Percentiles rank a stretch among this genome's conserved stretches.
Evolutionary conservation across 2,329 filamentous ascomycete genomes (phyloP).

Genomic region (Nectriaceae sp.): DNA sequence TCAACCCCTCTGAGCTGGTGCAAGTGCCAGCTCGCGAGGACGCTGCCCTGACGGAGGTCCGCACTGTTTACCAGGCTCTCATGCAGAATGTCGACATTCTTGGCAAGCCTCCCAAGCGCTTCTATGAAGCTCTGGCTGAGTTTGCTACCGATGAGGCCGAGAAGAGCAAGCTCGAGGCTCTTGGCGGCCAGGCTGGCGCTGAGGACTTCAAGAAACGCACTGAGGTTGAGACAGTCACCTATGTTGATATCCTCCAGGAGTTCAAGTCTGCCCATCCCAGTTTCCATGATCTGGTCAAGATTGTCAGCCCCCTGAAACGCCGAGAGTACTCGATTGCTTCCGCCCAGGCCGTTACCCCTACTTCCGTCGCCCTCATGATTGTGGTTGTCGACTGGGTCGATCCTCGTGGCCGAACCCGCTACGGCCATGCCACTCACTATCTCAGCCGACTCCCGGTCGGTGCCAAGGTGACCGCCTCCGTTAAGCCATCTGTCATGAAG

Average conservation of each 20-base stretch:
- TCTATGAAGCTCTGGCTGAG: constrained; percentile 90
- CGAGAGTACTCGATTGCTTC: constrained; percentile 99
- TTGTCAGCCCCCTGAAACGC: constrained; percentile 90
- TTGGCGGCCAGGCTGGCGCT: constrained; percentile 78
- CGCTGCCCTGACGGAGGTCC: constrained; percentile 71
- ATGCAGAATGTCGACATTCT: constrained; percentile 95
- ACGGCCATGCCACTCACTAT: constrained; percentile 91
- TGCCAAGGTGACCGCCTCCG: constrained; percentile 80
- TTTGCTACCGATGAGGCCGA: constrained; percentile 83
- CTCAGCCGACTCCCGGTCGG: constrained; percentile 76
- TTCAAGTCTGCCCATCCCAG: constrained; percentile 85
- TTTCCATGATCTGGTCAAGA: constrained; percentile 85
- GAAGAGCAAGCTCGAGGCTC: constrained; percentile 74
- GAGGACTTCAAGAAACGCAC: constrained; percentile 89
- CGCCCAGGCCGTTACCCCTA: constrained; percentile 90
- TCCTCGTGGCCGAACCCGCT: constrained; percentile 80
- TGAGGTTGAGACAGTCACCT: constrained; percentile 90
- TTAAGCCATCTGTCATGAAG: constrained; percentile 99
- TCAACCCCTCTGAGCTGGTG: constrained; percentile 82
- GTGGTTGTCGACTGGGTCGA: constrained; percentile 97
- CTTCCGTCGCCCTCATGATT: constrained; percentile 89
- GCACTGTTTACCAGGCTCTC: constrained; percentile 90
- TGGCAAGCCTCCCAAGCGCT: constrained; percentile 93
- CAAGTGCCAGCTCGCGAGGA: constrained; percentile 88
- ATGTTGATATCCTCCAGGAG: constrained; percentile 85